Conservation (phyloP, 78 protist genomes). For the Dictyostelium discoideum region dicty_2.7 NC_007088.5:2010001-2010500, state of each 20-base stretch:
- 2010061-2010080: slow-evolving; percentile 58
- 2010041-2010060: slow-evolving; percentile 73
- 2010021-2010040: slow-evolving; percentile 44
- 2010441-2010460: slow-evolving; percentile 61
- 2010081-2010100: slow-evolving; percentile 28
- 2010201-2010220: neutral
- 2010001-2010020: slow-evolving; percentile 20
- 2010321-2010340: neutral
- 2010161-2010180: neutral
- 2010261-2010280: neutral
- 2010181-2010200: slow-evolving; percentile 3
- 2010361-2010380: neutral
- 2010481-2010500: slow-evolving; percentile 69
- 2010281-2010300: neutral
- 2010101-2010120: neutral
- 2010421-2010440: slow-evolving; percentile 5
- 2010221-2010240: neutral
- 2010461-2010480: slow-evolving; percentile 72
- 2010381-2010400: neutral
- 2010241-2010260: neutral
- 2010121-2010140: neutral
- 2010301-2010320: neutral
- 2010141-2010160: neutral
- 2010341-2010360: neutral
- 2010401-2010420: neutral